These are phyloP conservation scores for Trichosporon coremiiforme DNA, from an alignment of 1,284 basidiomycete species.

Conservation along the genomic window DNA sequence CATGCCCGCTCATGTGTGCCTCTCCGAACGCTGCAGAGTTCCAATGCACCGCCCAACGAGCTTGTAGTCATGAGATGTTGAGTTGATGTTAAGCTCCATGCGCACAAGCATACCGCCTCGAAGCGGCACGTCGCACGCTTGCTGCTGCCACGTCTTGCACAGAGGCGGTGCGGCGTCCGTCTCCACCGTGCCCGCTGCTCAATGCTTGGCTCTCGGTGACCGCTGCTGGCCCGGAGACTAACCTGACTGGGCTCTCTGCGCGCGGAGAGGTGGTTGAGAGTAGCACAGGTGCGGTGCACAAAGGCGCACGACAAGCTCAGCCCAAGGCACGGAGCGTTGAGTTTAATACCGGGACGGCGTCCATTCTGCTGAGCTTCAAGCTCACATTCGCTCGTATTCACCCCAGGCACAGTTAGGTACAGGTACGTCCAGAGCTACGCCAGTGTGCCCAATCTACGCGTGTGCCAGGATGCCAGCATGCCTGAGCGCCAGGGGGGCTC, in stretches of 20 bases:
- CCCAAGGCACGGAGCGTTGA: background rate
- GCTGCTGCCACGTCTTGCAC: background rate
- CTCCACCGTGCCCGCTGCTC: background rate
- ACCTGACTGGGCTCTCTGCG: no score
- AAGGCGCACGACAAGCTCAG: background rate
- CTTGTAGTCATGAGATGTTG: background rate
- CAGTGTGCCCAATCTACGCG: background rate
- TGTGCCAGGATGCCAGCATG: no score
- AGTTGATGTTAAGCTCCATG: background rate
- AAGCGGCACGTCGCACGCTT: background rate
- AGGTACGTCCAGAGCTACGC: background rate
- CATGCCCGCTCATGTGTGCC: background rate
- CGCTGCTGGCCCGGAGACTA: no score
- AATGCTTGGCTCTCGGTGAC: no score
- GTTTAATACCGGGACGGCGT: slow-evolving; percentile 13
- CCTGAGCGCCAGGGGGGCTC: background rate
- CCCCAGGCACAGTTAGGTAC: background rate
- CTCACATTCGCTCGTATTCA: background rate
- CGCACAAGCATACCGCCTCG: background rate
- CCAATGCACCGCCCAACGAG: background rate
- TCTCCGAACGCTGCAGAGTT: background rate
- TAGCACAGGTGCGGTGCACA: background rate
- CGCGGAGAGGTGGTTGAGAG: no score
- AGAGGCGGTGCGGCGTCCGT: background rate
- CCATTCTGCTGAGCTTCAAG: background rate